Evolutionary conservation across 2,329 filamentous ascomycete species (phyloP).

Genomic region (Xylaria arbuscula): DNA sequence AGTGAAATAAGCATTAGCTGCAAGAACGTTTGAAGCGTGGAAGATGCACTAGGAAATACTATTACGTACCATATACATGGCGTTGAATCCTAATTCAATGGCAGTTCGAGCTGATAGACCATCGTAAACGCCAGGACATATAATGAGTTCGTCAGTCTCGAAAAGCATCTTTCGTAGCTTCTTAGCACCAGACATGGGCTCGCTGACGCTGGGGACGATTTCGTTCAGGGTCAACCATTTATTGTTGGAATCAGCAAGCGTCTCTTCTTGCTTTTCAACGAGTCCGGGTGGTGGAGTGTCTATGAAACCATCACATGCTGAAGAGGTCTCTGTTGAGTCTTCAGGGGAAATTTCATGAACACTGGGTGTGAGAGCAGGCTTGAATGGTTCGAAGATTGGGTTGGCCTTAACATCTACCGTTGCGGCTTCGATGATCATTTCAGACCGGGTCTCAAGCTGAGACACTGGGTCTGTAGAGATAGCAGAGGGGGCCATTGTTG

Average conservation of each 20-base stretch:
- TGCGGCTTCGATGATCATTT: constrained; percentile 37
- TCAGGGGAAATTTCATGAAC: constrained; percentile 30
- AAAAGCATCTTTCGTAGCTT: constrained; percentile 49
- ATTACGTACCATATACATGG: constrained; percentile 61
- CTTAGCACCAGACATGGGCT: constrained; percentile 49
- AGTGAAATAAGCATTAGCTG: constrained; percentile 28
- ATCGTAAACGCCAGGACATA: constrained; percentile 63
- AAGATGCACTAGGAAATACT: neutral
- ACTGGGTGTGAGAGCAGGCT: constrained; percentile 32
- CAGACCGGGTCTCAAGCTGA: constrained; percentile 39
- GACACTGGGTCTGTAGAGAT: constrained; percentile 35
- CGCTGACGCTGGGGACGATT: constrained; percentile 40
- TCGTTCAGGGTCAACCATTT: constrained; percentile 40
- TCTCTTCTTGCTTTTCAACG: constrained; percentile 13
- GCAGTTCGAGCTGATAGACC: constrained; percentile 61
- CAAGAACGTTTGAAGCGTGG: neutral
- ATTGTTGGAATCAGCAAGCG: constrained; percentile 1
- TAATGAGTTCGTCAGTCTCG: constrained; percentile 52
- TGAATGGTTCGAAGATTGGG: constrained; percentile 38
- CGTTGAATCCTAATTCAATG: constrained; percentile 59
- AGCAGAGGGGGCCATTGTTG: constrained; percentile 38
- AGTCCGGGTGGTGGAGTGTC: constrained; percentile 21
- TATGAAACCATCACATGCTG: constrained; percentile 34
- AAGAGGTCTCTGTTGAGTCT: constrained; percentile 28
- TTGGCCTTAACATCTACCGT: constrained; percentile 32